Evolutionary conservation across 768 basidiomycete genomes (phyloP).

Genomic region (Suillus hirtellus): DNA sequence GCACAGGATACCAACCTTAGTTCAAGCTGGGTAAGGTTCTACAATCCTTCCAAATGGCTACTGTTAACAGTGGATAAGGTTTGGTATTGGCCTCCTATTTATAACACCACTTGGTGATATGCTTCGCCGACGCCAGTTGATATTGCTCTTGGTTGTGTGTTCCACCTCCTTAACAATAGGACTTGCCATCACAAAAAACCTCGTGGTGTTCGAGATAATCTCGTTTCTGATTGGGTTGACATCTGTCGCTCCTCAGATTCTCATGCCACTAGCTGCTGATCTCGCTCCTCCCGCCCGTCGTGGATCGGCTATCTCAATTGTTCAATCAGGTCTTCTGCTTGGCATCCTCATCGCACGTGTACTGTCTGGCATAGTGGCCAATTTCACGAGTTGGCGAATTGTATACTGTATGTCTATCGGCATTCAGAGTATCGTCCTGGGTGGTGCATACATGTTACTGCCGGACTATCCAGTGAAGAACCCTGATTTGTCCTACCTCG

Average conservation of each 20-base stretch:
- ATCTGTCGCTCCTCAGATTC: conserved; percentile 41
- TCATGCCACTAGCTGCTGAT: conserved; percentile 47
- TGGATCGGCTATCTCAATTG: conserved; percentile 31
- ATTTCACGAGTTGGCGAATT: conserved; percentile 42
- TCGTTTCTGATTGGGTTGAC: conserved; percentile 39
- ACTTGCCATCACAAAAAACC: conserved; percentile 37
- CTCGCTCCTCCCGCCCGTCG: conserved; percentile 35
- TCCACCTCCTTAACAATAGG: conserved; percentile 41
- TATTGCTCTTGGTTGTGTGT: conserved; percentile 35
- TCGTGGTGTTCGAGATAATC: conserved; percentile 34
- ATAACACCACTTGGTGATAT: conserved; percentile 50
- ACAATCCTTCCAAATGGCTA: background rate
- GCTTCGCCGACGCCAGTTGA: conserved; percentile 43
- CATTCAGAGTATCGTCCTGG: conserved; percentile 30
- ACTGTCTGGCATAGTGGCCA: conserved; percentile 40
- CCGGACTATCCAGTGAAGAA: conserved; percentile 46
- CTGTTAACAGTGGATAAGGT: background rate
- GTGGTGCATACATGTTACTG: conserved; percentile 32
- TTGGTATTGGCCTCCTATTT: conserved; percentile 38
- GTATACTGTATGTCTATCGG: conserved; percentile 46
- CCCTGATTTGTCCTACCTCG: conserved; percentile 35
- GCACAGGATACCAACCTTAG: conserved; percentile 59
- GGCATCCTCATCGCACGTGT: conserved; percentile 32
- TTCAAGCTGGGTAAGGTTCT: conserved; percentile 60
- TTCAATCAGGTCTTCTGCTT: conserved; percentile 31